phyloP scores from a whole-genome alignment of 176 grass and related monocot species.

The Poa annua region DNA sequence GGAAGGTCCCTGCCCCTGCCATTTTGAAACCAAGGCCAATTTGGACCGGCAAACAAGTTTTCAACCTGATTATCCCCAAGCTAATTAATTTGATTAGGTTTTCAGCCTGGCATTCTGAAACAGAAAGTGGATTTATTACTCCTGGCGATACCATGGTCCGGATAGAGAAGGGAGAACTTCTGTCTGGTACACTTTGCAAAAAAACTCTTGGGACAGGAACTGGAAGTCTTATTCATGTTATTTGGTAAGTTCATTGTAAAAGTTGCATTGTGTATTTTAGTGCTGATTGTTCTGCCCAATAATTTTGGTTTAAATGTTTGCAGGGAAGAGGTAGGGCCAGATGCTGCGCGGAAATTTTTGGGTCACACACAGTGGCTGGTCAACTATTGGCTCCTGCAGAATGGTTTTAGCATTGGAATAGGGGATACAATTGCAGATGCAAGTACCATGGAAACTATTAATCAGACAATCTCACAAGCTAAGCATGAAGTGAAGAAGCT shows the following conservation, averaged over 20 bases:
- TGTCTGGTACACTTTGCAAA: slow-evolving; percentile 93
- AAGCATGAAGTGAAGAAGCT: slow-evolving; percentile 96
- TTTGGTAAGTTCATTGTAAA: slow-evolving; percentile 63
- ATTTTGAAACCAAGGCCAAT: slow-evolving; percentile 93
- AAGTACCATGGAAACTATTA: slow-evolving; percentile 88
- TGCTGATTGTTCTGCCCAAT: not conserved
- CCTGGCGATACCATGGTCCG: slow-evolving; percentile 93
- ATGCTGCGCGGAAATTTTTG: slow-evolving; percentile 97
- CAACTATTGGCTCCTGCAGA: slow-evolving; percentile 96
- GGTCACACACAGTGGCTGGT: slow-evolving; percentile 98
- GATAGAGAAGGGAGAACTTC: slow-evolving; percentile 94
- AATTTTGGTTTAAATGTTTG: slow-evolving; percentile 35
- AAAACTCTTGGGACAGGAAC: slow-evolving; percentile 69
- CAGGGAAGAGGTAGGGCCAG: slow-evolving; percentile 99
- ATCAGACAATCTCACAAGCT: slow-evolving; percentile 77
- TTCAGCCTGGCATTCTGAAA: slow-evolving; percentile 87
- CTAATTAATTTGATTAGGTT: slow-evolving; percentile 89
- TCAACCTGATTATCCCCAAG: slow-evolving; percentile 98
- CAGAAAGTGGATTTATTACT: slow-evolving; percentile 86
- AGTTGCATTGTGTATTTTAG: not conserved
- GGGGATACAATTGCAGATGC: slow-evolving; percentile 99
- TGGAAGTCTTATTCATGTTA: slow-evolving; percentile 98
- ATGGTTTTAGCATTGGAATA: slow-evolving; percentile 97
- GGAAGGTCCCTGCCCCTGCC: slow-evolving; percentile 92
- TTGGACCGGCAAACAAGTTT: slow-evolving; percentile 98